Conservation (phyloP, 495 filamentous ascomycete genomes). For the Aspergillus egyptiacus region DNA sequence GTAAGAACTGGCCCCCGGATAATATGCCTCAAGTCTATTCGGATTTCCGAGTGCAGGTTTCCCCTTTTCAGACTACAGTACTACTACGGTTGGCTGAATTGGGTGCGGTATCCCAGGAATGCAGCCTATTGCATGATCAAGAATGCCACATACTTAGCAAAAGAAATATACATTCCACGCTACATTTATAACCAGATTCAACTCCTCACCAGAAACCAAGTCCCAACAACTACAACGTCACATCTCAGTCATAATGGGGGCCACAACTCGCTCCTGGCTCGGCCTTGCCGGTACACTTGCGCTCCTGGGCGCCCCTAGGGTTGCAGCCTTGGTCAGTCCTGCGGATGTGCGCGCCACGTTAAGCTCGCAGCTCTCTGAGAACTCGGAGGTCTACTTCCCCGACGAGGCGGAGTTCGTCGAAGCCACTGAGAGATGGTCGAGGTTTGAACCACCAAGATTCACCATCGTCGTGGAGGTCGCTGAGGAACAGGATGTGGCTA, state of each 20-base stretch:
- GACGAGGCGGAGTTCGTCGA: neutral
- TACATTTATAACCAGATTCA: neutral
- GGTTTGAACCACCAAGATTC: conserved; percentile 9
- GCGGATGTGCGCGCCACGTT: neutral
- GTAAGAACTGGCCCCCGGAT: too few species aligned
- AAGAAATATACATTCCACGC: neutral
- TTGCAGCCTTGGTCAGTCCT: neutral
- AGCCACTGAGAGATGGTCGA: conserved; percentile 11
- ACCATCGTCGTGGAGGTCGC: conserved; percentile 16
- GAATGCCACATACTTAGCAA: conserved; percentile 4
- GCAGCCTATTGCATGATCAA: neutral
- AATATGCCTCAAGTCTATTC: too few species aligned
- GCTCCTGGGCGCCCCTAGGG: neutral
- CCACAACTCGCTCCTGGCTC: neutral
- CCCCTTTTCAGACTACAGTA: neutral
- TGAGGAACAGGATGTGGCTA: conserved; percentile 11
- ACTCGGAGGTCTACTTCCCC: conserved; percentile 10
- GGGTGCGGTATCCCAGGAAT: too few species aligned
- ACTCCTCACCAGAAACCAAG: neutral
- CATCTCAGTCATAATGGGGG: neutral
- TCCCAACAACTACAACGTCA: neutral
- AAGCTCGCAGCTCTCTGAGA: neutral
- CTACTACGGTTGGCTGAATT: too few species aligned
- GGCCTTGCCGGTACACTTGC: neutral
- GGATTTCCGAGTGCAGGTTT: too few species aligned